phyloP scores from a whole-genome alignment of 2,329 filamentous ascomycete species.

The Colletotrichum sp. region DNA sequence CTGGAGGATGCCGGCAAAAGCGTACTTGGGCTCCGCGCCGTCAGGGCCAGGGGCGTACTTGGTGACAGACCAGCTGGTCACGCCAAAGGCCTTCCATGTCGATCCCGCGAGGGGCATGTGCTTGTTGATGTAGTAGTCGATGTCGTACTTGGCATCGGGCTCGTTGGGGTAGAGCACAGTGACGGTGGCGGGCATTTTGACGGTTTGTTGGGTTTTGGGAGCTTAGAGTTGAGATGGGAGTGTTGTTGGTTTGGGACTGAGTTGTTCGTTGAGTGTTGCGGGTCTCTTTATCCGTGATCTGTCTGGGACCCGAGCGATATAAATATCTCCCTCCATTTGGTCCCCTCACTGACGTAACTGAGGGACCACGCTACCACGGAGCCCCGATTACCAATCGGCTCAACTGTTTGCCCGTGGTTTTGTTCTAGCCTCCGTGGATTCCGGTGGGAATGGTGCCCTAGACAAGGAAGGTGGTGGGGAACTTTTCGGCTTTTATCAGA shows the following conservation, averaged over 20 bases:
- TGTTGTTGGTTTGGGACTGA: neutral
- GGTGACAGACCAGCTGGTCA: constrained; percentile 4
- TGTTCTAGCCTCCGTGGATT: constrained; percentile 1
- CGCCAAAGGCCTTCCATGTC: constrained; percentile 1
- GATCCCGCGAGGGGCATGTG: constrained; percentile 14
- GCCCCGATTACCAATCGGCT: constrained; percentile 7
- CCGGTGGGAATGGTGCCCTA: neutral
- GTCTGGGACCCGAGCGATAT: neutral
- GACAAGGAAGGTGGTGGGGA: neutral
- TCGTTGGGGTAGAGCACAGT: constrained; percentile 26
- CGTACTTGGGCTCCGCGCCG: constrained; percentile 9
- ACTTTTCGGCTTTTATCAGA: neutral
- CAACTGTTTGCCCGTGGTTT: neutral
- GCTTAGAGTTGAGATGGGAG: neutral
- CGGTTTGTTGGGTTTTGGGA: neutral
- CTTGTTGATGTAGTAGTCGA: constrained; percentile 20
- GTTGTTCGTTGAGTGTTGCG: neutral
- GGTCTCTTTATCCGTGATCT: neutral
- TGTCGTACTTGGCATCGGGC: constrained; percentile 21
- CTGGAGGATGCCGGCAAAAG: constrained; percentile 1
- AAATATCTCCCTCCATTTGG: neutral
- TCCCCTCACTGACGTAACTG: constrained; percentile 16
- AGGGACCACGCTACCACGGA: neutral
- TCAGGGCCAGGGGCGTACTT: constrained; percentile 5
- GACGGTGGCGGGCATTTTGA: constrained; percentile 14